phyloP scores from a whole-genome alignment of 345 rosid genomes.

The Lepidium africanum region DNA sequence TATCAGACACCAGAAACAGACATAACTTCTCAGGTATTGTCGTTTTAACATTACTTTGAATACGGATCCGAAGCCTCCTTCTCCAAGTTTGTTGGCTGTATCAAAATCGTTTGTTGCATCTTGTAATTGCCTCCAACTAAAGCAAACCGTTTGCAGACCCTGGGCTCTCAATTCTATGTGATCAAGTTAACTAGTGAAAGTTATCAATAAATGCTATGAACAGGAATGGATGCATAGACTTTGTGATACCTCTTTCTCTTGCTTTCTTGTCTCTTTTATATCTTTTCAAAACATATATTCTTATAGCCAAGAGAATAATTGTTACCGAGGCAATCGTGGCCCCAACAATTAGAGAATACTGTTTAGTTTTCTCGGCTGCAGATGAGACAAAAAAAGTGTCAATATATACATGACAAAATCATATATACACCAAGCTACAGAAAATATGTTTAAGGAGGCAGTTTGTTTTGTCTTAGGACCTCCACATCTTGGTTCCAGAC shows the following conservation, averaged over 20 bases:
- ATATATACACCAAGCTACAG: neutral
- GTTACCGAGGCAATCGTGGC: neutral
- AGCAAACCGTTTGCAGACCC: neutral
- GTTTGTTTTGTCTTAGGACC: neutral
- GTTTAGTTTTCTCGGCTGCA: neutral
- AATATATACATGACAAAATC: neutral
- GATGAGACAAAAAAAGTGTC: neutral
- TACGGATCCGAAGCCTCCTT: slow-evolving; percentile 23
- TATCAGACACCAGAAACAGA: neutral
- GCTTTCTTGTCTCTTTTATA: neutral
- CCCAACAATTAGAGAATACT: neutral
- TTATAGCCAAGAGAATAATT: neutral
- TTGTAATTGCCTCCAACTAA: too few species aligned
- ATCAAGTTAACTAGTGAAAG: neutral
- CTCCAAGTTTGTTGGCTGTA: slow-evolving; percentile 12
- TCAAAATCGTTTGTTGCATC: slow-evolving; percentile 16
- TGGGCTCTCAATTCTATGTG: neutral
- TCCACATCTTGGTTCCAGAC: neutral
- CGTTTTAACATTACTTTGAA: neutral
- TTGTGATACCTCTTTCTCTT: neutral
- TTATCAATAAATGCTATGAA: neutral
- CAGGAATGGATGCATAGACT: neutral
- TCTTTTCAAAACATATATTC: slow-evolving; percentile 27
- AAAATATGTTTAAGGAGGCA: neutral
- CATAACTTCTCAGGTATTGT: neutral